Conservation (phyloP, 805 yeast species). For the Scheffersomyces ergatensis region DNA sequence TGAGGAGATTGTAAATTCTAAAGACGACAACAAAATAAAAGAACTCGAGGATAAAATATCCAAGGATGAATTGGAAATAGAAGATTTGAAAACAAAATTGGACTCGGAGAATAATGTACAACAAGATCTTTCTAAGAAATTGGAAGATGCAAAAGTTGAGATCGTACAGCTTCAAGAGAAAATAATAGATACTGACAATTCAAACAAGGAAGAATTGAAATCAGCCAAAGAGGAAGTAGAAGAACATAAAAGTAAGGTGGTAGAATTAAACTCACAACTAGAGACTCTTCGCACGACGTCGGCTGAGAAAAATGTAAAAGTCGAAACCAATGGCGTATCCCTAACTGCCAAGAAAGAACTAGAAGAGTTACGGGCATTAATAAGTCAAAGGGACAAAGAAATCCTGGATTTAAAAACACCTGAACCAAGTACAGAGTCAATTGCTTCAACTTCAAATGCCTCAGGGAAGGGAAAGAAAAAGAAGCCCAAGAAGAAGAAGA, state of each 20-base stretch:
- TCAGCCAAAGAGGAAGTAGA: background rate
- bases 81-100: slow-evolving; percentile 1
- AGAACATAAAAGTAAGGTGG: background rate
- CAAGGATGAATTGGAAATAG: slow-evolving; percentile 1
- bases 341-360: slow-evolving; percentile 18
- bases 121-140: background rate
- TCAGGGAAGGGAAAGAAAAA: slow-evolving; percentile 9
- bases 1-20: background rate
- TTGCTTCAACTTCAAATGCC: background rate
- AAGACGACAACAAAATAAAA: background rate
- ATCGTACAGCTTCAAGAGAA: slow-evolving; percentile 1
- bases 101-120: no score
- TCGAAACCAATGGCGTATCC: slow-evolving; percentile 14
- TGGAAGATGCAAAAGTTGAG: background rate
- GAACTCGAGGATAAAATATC: background rate
- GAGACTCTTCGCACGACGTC: background rate
- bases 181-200: slow-evolving; percentile 5
- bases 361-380: slow-evolving; percentile 8
- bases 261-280: slow-evolving; percentile 2
- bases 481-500: slow-evolving; percentile 12
- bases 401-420: background rate
- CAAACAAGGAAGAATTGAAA: slow-evolving; percentile 11
- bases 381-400: slow-evolving; percentile 15
- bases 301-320: slow-evolving; percentile 2
- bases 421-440: background rate